phyloP scores from a whole-genome alignment of 768 basidiomycete species.

The Porphyrellus cyaneotinctus region DNA sequence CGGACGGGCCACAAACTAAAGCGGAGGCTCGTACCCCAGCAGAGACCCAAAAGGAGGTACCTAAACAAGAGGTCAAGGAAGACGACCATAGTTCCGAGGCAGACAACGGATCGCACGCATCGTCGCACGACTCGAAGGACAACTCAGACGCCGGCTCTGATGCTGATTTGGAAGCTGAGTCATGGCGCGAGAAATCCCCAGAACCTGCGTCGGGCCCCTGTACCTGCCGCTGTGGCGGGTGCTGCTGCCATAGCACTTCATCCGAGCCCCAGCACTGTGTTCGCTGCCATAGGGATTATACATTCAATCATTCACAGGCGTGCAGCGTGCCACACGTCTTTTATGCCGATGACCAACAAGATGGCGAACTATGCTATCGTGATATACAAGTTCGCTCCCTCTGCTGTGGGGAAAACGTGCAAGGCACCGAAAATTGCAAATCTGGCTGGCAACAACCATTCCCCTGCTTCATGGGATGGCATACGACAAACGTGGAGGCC shows the following conservation, averaged over 20 bases:
- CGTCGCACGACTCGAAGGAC: too few relatives aligned
- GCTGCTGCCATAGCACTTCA: slow-evolving; percentile 1
- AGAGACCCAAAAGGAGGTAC: too few relatives aligned
- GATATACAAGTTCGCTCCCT: too few relatives aligned
- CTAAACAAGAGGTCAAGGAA: too few relatives aligned
- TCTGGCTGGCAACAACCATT: neutral
- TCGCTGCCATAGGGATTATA: slow-evolving; percentile 1
- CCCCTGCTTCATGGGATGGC: neutral
- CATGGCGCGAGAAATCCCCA: too few relatives aligned
- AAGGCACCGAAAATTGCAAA: neutral
- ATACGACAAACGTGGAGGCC: neutral
- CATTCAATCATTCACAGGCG: neutral
- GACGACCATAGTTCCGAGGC: too few relatives aligned
- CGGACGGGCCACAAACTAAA: too few relatives aligned
- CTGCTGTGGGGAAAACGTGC: neutral
- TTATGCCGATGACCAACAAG: neutral
- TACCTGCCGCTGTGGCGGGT: slow-evolving; percentile 1
- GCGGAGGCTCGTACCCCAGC: too few relatives aligned
- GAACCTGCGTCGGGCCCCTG: slow-evolving; percentile 1
- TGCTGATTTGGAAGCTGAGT: too few relatives aligned
- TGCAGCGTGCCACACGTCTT: slow-evolving; percentile 2
- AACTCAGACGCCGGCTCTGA: too few relatives aligned
- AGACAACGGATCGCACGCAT: too few relatives aligned
- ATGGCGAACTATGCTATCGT: neutral
- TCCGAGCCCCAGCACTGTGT: slow-evolving; percentile 1